Evolutionary conservation across 352 stramenopile species (phyloP).

Genomic region (Phytopythium delawarense): DNA sequence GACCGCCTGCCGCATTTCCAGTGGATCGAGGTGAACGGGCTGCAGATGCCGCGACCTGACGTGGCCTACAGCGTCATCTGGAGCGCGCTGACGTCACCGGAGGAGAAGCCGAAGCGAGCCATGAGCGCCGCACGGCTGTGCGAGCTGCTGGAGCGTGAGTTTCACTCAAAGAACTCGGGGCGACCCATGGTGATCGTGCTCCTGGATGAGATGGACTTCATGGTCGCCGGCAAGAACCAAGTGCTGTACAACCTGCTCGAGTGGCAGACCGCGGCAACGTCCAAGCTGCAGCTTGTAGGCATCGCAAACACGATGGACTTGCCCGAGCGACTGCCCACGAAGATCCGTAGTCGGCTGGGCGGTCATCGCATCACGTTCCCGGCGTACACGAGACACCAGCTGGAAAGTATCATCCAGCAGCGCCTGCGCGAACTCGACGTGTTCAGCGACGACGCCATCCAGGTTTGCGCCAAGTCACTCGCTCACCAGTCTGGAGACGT

Average conservation of each 20-base stretch:
- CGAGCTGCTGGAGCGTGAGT: slow-evolving; percentile 41
- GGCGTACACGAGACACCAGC: slow-evolving; percentile 55
- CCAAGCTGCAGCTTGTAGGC: slow-evolving; percentile 66
- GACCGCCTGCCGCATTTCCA: slow-evolving; percentile 37
- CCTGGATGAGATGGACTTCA: slow-evolving; percentile 79
- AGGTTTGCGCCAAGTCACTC: slow-evolving; percentile 62
- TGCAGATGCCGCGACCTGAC: slow-evolving; percentile 65
- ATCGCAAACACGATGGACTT: slow-evolving; percentile 84
- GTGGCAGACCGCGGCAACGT: slow-evolving; percentile 49
- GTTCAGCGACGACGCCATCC: slow-evolving; percentile 56
- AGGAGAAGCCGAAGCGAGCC: slow-evolving; percentile 4
- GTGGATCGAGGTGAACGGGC: slow-evolving; percentile 66
- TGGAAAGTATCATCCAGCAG: slow-evolving; percentile 65
- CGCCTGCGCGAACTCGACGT: slow-evolving; percentile 49
- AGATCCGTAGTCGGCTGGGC: slow-evolving; percentile 63
- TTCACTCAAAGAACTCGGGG: slow-evolving; percentile 28
- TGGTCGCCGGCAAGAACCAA: slow-evolving; percentile 64
- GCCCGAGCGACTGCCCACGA: slow-evolving; percentile 60
- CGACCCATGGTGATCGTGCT: slow-evolving; percentile 57
- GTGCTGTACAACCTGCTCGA: slow-evolving; percentile 81
- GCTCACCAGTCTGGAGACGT: slow-evolving; percentile 66
- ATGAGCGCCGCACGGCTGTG: slow-evolving; percentile 36
- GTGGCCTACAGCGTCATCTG: slow-evolving; percentile 62
- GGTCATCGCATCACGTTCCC: slow-evolving; percentile 66
- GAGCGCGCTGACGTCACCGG: slow-evolving; percentile 35